These are phyloP conservation scores for Solanum piurae DNA, from an alignment of 257 asterid genomes.

Conservation along the genomic window DNA sequence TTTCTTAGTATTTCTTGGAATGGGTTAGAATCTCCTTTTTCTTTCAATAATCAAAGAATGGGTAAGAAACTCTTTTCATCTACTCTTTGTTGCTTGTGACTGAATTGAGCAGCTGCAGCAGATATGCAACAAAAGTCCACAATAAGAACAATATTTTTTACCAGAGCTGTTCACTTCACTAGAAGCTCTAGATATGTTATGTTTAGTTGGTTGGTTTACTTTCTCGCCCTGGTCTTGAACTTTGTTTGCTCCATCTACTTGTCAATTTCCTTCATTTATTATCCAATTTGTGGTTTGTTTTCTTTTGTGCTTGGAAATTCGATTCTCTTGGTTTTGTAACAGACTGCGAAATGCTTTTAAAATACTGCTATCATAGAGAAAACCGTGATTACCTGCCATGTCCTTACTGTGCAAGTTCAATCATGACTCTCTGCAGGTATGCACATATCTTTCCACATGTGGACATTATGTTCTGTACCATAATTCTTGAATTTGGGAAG, in stretches of 20 bases:
- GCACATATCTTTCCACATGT: slow-evolving; percentile 44
- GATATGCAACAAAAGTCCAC: neutral
- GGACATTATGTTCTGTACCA: slow-evolving; percentile 48
- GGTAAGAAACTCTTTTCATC: neutral
- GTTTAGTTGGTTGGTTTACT: neutral
- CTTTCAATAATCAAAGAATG: neutral
- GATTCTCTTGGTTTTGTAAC: neutral
- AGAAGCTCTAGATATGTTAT: neutral
- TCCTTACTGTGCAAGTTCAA: neutral
- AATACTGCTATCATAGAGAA: neutral
- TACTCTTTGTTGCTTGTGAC: neutral
- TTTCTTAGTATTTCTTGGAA: neutral
- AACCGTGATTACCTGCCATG: neutral
- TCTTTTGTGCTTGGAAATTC: neutral
- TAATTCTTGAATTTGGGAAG: slow-evolving; percentile 81
- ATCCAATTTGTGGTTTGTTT: neutral
- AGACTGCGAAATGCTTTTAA: neutral
- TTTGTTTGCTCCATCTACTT: neutral
- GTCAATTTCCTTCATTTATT: neutral
- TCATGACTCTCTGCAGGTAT: slow-evolving; percentile 40
- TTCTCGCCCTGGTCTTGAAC: neutral
- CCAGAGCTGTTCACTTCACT: neutral
- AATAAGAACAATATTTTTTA: neutral
- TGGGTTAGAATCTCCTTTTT: neutral
- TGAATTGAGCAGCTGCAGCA: neutral